Conservation (phyloP, 306 rosid species). For the Cicer cuneatum region DNA sequence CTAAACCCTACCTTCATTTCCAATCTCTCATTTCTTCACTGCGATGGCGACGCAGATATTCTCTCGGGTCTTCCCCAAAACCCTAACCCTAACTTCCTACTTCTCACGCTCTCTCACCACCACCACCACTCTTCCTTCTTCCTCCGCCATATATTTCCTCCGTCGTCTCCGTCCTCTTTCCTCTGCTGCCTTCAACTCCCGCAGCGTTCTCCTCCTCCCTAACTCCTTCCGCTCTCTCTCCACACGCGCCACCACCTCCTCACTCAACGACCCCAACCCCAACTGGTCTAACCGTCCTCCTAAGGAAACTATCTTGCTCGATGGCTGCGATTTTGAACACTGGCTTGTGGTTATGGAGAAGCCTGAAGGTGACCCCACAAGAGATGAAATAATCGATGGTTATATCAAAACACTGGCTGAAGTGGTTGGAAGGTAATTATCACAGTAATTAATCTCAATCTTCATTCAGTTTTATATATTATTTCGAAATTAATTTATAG, state of each 20-base stretch:
- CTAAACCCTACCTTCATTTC: slow-evolving; percentile 36
- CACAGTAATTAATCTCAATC: neutral
- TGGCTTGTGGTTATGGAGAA: slow-evolving; percentile 96
- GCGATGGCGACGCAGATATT: slow-evolving; percentile 72
- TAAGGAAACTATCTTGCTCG: slow-evolving; percentile 88
- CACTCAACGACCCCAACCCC: slow-evolving; percentile 90
- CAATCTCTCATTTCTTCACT: neutral
- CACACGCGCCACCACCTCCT: slow-evolving; percentile 80
- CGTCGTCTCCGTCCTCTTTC: slow-evolving; percentile 78
- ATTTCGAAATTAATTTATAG: neutral
- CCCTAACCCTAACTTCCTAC: slow-evolving; percentile 50
- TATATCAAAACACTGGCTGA: slow-evolving; percentile 77
- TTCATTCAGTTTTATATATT: neutral
- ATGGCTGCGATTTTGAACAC: slow-evolving; percentile 96
- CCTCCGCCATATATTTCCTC: slow-evolving; percentile 55
- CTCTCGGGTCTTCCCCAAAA: slow-evolving; percentile 63
- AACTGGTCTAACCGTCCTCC: slow-evolving; percentile 97
- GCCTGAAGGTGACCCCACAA: slow-evolving; percentile 70
- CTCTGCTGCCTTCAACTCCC: slow-evolving; percentile 45
- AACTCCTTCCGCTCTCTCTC: slow-evolving; percentile 54
- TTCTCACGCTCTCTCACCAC: slow-evolving; percentile 52
- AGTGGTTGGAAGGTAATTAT: slow-evolving; percentile 72
- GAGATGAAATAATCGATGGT: slow-evolving; percentile 81
- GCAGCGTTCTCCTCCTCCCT: slow-evolving; percentile 33
- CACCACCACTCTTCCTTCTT: slow-evolving; percentile 29